Conservation (phyloP, 2,329 filamentous ascomycete species). For the Trichophaea hybrida region DNA sequence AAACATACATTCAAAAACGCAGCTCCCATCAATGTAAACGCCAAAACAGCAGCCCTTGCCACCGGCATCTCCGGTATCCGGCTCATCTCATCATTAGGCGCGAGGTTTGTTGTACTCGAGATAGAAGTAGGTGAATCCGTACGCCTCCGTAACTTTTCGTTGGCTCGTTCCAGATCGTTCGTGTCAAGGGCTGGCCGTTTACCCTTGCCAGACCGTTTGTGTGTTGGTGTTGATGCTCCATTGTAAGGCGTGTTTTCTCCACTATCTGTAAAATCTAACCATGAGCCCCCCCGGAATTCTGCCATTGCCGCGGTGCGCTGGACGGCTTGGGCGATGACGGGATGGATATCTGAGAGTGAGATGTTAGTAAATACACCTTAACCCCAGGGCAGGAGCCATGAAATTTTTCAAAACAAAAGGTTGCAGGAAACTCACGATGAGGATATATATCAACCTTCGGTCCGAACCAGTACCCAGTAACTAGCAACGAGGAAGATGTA, state of each 20-base stretch:
- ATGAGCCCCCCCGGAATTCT: background rate
- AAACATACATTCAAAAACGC: constrained; percentile 2
- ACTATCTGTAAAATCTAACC: background rate
- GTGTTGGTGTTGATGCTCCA: background rate
- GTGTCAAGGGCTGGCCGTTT: background rate
- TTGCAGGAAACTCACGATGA: no score
- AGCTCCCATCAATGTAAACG: constrained; percentile 2
- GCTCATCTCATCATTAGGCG: background rate
- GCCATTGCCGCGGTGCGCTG: background rate
- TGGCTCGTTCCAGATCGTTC: background rate
- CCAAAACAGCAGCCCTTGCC: background rate
- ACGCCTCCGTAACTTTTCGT: background rate
- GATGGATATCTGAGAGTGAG: background rate
- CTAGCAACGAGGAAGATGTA: no score
- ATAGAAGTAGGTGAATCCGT: background rate
- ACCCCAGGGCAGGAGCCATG: no score
- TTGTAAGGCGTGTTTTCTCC: background rate
- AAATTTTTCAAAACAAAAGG: no score
- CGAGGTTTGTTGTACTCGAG: background rate
- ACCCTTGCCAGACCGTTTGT: background rate
- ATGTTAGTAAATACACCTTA: no score
- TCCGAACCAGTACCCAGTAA: no score
- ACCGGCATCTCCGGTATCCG: background rate
- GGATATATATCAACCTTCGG: no score
- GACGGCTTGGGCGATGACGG: background rate